Evolutionary conservation across 306 rosid genomes (phyloP), one percentile per base, ranked within the genome.

Genomic region (Ochetophila trinervis): DNA sequence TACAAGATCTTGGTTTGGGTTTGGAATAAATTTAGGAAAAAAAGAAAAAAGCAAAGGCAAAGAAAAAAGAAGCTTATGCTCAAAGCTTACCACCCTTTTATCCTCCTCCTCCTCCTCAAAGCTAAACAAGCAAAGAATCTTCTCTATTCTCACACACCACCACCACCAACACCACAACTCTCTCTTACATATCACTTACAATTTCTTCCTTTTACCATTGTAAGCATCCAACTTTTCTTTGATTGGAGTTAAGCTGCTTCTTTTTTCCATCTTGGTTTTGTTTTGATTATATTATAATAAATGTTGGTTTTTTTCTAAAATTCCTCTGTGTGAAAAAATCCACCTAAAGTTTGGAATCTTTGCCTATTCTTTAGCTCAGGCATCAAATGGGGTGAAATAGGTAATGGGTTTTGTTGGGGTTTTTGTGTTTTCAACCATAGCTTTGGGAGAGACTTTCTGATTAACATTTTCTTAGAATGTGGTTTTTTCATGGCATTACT

Each of bases 41-140:
- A 59, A 5, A 24, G 17, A 27, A 27, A 27, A 27, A 4, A 27
- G 32, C 32, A 27, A 27, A 22, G 7, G 62, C 0, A 63, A 24
- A 79, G 72, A 64, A 61, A 56, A 63, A 62, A 53, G 85, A 74
- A 86, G 80, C 96, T 88, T 91, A 27, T 68, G 80, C 87, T 53
- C 72, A 75, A 91, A 80, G 90, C 91, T 64, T 65, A 59, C 73
- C 57, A 32, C 34, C 57, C 78, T 32, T 49, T 55, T 56, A 53
- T 57, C 67, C 37, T 63, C 65, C 75, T 62, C 59, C 16, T 15
- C 35, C 27, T 20, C 48, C 66, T 60, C 73, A 76, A 77, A 84
- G 77, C 77, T 78, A 81, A 76, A 77, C 60, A 89, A 87, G 89
- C 86, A 87, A 89, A 78, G 91, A 94, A 84, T 88, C 82, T 86